Base-by-base conservation (phyloP, 305 asterid genomes). In the Fraxinus sp. region DNA sequence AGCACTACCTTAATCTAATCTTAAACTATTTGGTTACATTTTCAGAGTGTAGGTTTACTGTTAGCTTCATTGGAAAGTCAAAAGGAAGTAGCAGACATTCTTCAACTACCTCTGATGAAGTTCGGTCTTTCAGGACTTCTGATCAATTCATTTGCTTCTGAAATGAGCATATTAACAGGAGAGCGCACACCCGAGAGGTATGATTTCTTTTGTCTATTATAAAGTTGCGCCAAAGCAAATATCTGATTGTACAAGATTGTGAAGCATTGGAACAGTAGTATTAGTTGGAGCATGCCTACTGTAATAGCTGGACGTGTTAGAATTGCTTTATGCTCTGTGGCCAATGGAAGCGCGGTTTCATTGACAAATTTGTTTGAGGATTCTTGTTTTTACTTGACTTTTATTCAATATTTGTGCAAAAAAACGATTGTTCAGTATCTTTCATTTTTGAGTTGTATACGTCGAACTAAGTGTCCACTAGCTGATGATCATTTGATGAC, bases 111-210 rank as follows among this genome's bases (percentile, higher is more conserved):
- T 66, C 78, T 93, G 88, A 81, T 92, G 88, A 90, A 86, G 66
- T 84, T 92, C 88, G 93, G 88, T 81, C 93, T 97, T 85, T 90
- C 95, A 44, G 83, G 82, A 62, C 87, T 91, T 84, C 85, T 94
- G 81, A 82, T 94, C 89, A 92, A 90, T 84, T 95, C 92, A 80
- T 87, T 97, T 88, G 89, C 91, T 59, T 90, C 89, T 11, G 98
- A 92, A 84, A 91, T 93, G 95, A 83, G 88, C 91, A 94, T 89
- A 88, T 78, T 93, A 82, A 87, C 80, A 78, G 95, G 80, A 81
- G 97, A 94, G 80, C 85, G 91, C 82, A 81, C 79, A 41, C 90
- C 92, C 26, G 97, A 94, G 80, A 93, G 98, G 99, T 96, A 88
- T 74, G 14, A 22, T 72, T 79, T 80, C 37, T 80, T 85, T 81